Base-by-base conservation (phyloP, 495 filamentous ascomycete species). In the Evernia prunastri region DNA sequence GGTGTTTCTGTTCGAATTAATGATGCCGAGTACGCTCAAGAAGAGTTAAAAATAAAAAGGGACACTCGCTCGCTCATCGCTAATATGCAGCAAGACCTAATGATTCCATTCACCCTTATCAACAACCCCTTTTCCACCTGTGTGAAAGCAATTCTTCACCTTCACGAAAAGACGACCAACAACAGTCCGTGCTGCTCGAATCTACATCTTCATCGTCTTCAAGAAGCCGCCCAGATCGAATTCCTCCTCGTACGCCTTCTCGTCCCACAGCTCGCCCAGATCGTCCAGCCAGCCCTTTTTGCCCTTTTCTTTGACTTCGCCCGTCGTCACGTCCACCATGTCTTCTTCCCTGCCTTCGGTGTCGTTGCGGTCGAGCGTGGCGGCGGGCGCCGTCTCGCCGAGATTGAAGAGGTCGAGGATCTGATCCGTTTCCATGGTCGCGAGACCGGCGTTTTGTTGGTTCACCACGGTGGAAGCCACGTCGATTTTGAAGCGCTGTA, bases 401-500 rank as follows among this genome's bases (percentile, higher is more conserved):
- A 97, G 80, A 72, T 87, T 97, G 79, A 98, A 98, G 57, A 98
- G 84, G 72, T 98, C 94, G 1, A 98, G 84, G 66, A 98, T 92
- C 75, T 98, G 91, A 70, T 96, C 94, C 59, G 94, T 98, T 76
- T 97, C 91, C 94, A 97, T 97, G 3, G 91, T 90, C 70, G 87
- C 87, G 11, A 98, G 79, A 20, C 93, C 94, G 12, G 94, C 92
- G 71, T 97, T 98, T 77, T 97, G 94, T 78, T 97, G 94, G 77
- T 98, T 98, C 67, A 98, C 95, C 17, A 98, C 94, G 6, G 95
- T 98, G 63, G 87, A 91, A 58, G 94, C 94, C 43, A 98, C 94
- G 79, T 98, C 94, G 71, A 98, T 94, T 80, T 98, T 98, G 89
- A 98, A 98, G 62, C 95, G 89, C 86, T 98, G 94, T 58, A 98